Evolutionary conservation across 129 eudicot species (phyloP).

Genomic region (Chrysanthemum lavandulifolium): DNA sequence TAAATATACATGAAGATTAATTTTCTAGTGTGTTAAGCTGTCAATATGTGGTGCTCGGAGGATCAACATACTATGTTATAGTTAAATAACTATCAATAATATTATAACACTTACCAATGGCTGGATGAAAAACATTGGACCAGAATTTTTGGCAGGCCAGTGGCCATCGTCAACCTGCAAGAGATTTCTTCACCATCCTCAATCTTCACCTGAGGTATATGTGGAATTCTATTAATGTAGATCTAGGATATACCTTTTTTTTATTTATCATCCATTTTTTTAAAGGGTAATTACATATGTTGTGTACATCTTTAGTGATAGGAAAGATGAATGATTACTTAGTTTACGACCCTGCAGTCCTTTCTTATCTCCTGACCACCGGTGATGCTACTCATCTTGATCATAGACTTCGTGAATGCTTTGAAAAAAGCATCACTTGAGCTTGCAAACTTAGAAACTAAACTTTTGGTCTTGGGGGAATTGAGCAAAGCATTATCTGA

Average conservation of each 20-base stretch:
- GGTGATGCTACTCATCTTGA: conserved; percentile 81
- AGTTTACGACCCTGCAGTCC: conserved; percentile 59
- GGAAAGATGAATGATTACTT: not conserved
- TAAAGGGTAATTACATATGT: not conserved
- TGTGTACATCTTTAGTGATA: conserved; percentile 10
- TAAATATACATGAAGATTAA: too few relatives aligned
- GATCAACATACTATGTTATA: too few relatives aligned
- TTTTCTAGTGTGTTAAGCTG: too few relatives aligned
- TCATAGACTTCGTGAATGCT: conserved; percentile 85
- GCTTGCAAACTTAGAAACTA: conserved; percentile 62
- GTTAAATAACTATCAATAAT: not conserved
- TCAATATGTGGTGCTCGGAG: too few relatives aligned
- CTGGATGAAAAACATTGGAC: conserved; percentile 61
- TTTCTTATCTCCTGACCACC: conserved; percentile 72
- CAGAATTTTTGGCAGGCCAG: conserved; percentile 79
- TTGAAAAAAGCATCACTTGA: conserved; percentile 56
- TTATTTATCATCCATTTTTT: too few relatives aligned
- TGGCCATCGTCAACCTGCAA: conserved; percentile 28
- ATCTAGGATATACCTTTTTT: too few relatives aligned
- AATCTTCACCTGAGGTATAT: too few relatives aligned
- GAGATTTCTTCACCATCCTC: too few relatives aligned
- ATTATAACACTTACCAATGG: conserved; percentile 38
- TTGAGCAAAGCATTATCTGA: conserved; percentile 75
- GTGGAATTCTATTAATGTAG: too few relatives aligned
- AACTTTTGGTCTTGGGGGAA: conserved; percentile 45